These are phyloP conservation scores for Arachis stenosperma DNA, from an alignment of 306 rosid genomes.

Conservation along the genomic window DNA sequence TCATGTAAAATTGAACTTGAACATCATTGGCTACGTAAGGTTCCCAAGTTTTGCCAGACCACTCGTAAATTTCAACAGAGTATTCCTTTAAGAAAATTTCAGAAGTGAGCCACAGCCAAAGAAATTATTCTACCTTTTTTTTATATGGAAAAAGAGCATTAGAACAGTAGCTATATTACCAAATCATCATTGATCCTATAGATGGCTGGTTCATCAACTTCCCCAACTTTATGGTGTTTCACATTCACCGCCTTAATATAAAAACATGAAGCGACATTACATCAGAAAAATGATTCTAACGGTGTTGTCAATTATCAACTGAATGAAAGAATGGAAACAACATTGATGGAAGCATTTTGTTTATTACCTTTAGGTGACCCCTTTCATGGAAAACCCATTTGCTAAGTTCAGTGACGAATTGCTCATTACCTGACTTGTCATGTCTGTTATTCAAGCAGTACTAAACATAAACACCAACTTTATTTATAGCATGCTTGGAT, in stretches of 20 bases:
- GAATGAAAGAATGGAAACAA: conserved; percentile 26
- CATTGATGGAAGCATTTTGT: conserved; percentile 1
- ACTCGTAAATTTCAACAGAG: conserved; percentile 84
- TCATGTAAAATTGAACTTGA: conserved; percentile 98
- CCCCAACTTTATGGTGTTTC: conserved; percentile 85
- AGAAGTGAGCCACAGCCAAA: conserved; percentile 41
- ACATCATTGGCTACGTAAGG: conserved; percentile 90
- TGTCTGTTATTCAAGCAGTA: conserved; percentile 55
- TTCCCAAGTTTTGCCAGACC: conserved; percentile 93
- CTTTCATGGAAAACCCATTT: conserved; percentile 98
- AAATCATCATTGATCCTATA: conserved; percentile 90
- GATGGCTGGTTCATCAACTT: conserved; percentile 73
- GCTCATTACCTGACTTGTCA: conserved; percentile 90
- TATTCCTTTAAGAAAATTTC: conserved; percentile 65
- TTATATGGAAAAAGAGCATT: no score
- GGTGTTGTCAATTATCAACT: conserved; percentile 20
- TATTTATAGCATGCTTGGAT: neutral
- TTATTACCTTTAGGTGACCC: conserved; percentile 93
- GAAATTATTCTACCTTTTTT: neutral
- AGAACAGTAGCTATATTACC: conserved; percentile 60
- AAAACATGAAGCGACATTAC: conserved; percentile 32
- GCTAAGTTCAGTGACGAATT: conserved; percentile 80
- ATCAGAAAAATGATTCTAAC: conserved; percentile 28
- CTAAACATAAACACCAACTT: neutral
- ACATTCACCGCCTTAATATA: conserved; percentile 69